Conservation (phyloP, 345 rosid species). For the Chamaenerion angustifolium region DNA sequence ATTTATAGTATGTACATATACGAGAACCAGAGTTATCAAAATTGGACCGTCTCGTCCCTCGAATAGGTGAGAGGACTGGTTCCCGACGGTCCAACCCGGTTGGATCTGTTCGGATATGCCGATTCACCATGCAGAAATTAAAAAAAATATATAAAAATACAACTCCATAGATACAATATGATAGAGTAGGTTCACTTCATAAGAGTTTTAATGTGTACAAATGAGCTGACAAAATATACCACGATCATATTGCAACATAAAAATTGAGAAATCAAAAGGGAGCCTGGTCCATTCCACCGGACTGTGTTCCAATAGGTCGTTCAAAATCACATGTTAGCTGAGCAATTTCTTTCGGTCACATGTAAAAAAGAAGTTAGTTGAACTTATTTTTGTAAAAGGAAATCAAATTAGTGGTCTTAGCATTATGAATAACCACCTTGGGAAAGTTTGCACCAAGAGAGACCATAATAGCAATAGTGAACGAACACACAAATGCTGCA, state of each 20-base stretch:
- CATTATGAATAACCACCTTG: slow-evolving; percentile 34
- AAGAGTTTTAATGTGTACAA: no score
- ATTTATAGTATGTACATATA: no score
- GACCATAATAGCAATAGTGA: slow-evolving; percentile 93
- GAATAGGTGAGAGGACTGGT: no score
- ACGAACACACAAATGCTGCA: slow-evolving; percentile 89
- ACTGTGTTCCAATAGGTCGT: slow-evolving; percentile 89
- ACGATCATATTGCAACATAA: background rate
- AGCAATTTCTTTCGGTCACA: slow-evolving; percentile 80
- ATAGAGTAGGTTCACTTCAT: no score
- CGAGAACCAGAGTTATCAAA: no score
- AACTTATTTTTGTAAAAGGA: background rate
- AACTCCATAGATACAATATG: no score
- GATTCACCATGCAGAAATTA: no score
- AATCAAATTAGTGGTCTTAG: background rate
- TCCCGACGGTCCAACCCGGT: no score
- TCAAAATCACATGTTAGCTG: slow-evolving; percentile 93
- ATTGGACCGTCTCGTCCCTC: no score
- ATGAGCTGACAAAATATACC: no score
- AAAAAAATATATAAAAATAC: no score
- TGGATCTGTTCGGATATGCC: no score
- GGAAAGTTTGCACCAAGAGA: slow-evolving; percentile 47
- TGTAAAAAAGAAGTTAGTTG: background rate
- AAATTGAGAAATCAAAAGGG: slow-evolving; percentile 1
- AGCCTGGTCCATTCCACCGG: slow-evolving; percentile 99